A percentile compares a stretch with the other conserved stretches of the same genome.
These are phyloP conservation scores for Phoenix roebelenii DNA, from an alignment of 176 grass and related monocot species.

Conservation along the genomic window DNA sequence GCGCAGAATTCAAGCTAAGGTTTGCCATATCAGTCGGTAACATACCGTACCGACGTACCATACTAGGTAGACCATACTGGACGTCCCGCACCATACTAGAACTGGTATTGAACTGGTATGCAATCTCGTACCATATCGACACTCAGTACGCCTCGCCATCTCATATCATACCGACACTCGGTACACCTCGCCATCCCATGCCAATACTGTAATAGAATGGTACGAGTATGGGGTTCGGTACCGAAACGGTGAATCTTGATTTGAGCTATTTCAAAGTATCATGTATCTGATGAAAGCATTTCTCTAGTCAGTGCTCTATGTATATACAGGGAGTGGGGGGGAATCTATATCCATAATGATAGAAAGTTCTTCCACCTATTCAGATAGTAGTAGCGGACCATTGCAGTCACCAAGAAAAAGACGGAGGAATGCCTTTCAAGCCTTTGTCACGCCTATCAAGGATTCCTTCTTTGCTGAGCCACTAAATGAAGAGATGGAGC, in stretches of 20 bases:
- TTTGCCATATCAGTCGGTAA: too few species aligned
- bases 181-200: too few species aligned
- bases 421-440: slow-evolving; percentile 23
- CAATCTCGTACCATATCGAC: too few species aligned
- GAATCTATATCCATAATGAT: slow-evolving; percentile 84
- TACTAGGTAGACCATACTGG: too few species aligned
- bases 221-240: too few species aligned
- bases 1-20: slow-evolving; percentile 36
- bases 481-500: slow-evolving; percentile 22
- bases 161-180: too few species aligned
- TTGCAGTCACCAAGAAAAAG: slow-evolving; percentile 49
- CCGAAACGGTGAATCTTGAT: not conserved
- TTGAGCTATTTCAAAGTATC: slow-evolving; percentile 45
- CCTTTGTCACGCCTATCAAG: slow-evolving; percentile 23
- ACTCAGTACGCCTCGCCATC: too few species aligned
- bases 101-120: too few species aligned
- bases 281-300: slow-evolving; percentile 55
- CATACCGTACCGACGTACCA: too few species aligned
- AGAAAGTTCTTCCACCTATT: slow-evolving; percentile 64
- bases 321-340: slow-evolving; percentile 68
- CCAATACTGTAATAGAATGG: too few species aligned
- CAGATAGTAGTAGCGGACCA: slow-evolving; percentile 69
- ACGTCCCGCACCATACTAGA: too few species aligned
- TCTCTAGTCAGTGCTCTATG: slow-evolving; percentile 65
- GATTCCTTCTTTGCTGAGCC: slow-evolving; percentile 22